These are phyloP conservation scores for Pythium chondricola DNA, from an alignment of 352 stramenopile genomes.

Conservation along the genomic window DNA sequence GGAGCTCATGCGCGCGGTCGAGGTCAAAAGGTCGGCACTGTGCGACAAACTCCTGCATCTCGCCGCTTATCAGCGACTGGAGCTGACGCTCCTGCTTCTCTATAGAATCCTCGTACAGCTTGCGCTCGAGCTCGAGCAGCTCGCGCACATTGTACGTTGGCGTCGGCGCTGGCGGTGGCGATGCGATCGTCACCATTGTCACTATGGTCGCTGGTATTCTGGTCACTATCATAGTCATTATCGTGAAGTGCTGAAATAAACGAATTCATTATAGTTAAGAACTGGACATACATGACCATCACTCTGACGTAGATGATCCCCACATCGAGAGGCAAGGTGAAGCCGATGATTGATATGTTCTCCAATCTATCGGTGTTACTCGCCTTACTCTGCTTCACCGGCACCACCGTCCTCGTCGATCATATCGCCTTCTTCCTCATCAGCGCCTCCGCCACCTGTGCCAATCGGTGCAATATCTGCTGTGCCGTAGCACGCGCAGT, in stretches of 20 bases:
- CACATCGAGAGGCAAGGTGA: too few relatives aligned
- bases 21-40: conserved; percentile 55
- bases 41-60: conserved; percentile 52
- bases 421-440: conserved; percentile 18
- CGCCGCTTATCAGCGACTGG: conserved; percentile 34
- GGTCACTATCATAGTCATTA: too few relatives aligned
- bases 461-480: conserved; percentile 58
- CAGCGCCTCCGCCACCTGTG: conserved; percentile 16
- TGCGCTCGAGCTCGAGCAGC: conserved; percentile 71
- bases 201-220: too few relatives aligned
- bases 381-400: too few relatives aligned
- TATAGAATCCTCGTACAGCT: conserved; percentile 83
- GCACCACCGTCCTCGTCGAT: conserved; percentile 25
- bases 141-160: conserved; percentile 48
- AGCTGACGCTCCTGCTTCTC: conserved; percentile 47
- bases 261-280: too few relatives aligned
- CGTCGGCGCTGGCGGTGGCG: neutral
- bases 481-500: conserved; percentile 66
- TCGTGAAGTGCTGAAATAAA: too few relatives aligned
- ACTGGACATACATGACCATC: too few relatives aligned
- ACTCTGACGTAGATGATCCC: too few relatives aligned
- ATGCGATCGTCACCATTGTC: neutral
- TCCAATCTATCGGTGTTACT: too few relatives aligned
- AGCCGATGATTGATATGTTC: too few relatives aligned
- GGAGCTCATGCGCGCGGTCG: conserved; percentile 37